Percentiles rank a stretch among this genome's conserved stretches.
These are phyloP conservation scores for Pigoraptor vietnamica DNA, from an alignment of 78 protist species.

Conservation along the genomic window DNA sequence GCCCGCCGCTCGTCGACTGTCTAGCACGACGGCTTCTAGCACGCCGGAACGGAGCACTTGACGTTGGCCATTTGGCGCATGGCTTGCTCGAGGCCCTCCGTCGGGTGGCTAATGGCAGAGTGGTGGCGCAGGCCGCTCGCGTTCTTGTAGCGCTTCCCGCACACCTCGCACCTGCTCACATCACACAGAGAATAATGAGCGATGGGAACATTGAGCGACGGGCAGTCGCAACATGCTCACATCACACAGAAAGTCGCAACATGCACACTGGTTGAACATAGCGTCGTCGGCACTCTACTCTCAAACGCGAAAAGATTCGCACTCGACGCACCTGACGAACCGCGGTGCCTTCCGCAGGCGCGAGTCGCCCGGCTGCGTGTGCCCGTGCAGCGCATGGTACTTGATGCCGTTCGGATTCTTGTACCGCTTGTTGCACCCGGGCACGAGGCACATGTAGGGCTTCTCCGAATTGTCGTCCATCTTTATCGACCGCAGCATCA, in stretches of 20 bases:
- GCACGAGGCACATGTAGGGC: constrained; percentile 7
- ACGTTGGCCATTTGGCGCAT: background rate
- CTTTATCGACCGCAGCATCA: background rate
- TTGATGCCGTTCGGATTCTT: constrained; percentile 46
- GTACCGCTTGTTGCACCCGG: constrained; percentile 27
- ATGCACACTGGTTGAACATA: no score
- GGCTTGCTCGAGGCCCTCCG: background rate
- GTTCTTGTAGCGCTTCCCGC: background rate
- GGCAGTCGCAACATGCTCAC: no score
- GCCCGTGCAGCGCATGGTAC: constrained; percentile 46
- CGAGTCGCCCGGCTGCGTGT: background rate
- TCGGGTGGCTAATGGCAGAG: background rate
- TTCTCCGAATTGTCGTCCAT: background rate
- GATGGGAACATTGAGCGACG: no score
- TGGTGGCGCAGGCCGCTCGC: background rate
- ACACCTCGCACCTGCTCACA: background rate
- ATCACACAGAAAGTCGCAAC: no score
- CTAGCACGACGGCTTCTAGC: no score
- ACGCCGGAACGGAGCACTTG: background rate
- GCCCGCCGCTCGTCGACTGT: no score
- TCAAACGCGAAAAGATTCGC: background rate
- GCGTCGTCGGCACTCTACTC: background rate
- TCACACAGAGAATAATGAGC: no score
- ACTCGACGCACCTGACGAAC: background rate
- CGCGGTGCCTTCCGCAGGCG: background rate